Percentiles rank a stretch among this genome's conserved stretches.
These are phyloP conservation scores for Kodamaea sp. DNA, from an alignment of 1,139 yeast species.

Conservation along the genomic window DNA sequence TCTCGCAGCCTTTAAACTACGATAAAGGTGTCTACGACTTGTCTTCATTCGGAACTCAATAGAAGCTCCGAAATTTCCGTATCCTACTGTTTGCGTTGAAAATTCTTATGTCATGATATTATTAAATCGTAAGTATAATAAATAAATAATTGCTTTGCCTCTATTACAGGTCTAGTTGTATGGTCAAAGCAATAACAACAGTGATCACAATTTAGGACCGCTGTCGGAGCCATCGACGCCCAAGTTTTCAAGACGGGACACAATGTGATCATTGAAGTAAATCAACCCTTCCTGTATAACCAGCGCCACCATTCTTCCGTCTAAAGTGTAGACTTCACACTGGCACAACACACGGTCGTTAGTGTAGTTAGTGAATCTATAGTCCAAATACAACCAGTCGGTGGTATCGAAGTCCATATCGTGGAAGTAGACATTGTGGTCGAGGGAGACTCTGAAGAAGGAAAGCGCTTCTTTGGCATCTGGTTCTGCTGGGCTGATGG, in stretches of 20 bases:
- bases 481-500: slow-evolving; percentile 2
- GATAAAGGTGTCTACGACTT: too few species aligned
- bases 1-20: too few species aligned
- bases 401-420: slow-evolving; percentile 38
- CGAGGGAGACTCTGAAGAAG: slow-evolving; percentile 44
- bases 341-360: slow-evolving; percentile 38
- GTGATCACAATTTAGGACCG: neutral
- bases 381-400: slow-evolving; percentile 43
- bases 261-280: slow-evolving; percentile 25
- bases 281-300: slow-evolving; percentile 42
- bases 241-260: slow-evolving; percentile 15
- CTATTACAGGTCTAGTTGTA: too few species aligned
- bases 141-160: too few species aligned
- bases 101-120: too few species aligned
- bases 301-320: slow-evolving; percentile 31
- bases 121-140: neutral
- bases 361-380: slow-evolving; percentile 32
- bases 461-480: slow-evolving; percentile 9
- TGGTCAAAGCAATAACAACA: too few species aligned
- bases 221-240: neutral
- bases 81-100: too few species aligned
- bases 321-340: slow-evolving; percentile 30
- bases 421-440: slow-evolving; percentile 42
- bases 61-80: too few species aligned
- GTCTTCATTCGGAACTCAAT: too few species aligned